Percentiles rank a stretch among this genome's conserved stretches.
phyloP scores from a whole-genome alignment of 371 early-diverging fungal genomes.

The Actinomortierella ambigua region DNA sequence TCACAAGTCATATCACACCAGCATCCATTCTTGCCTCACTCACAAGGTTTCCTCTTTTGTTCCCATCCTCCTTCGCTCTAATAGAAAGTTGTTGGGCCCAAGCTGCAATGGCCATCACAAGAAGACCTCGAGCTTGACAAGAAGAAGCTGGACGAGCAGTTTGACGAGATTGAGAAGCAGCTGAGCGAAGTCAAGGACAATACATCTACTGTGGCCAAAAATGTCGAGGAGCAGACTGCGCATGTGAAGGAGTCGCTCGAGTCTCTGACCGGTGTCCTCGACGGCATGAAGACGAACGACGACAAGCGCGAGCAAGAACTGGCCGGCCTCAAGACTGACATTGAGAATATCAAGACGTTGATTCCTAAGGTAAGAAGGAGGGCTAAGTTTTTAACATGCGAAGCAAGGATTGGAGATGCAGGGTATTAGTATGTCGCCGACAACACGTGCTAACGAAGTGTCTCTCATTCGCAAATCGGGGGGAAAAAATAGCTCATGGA shows the following conservation, averaged over 20 bases:
- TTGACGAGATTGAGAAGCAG: conserved; percentile 73
- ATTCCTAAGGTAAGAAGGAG: conserved; percentile 72
- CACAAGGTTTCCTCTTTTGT: conserved; percentile 14
- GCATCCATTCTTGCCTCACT: conserved; percentile 3
- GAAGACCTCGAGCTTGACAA: conserved; percentile 75
- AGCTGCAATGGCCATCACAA: conserved; percentile 69
- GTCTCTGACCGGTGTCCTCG: conserved; percentile 67
- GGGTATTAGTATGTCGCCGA: too few relatives aligned
- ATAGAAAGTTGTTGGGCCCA: conserved; percentile 73
- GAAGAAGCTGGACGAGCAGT: conserved; percentile 74
- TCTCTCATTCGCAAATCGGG: too few relatives aligned
- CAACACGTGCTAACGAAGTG: too few relatives aligned
- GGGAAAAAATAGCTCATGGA: conserved; percentile 74
- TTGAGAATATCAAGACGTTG: conserved; percentile 76
- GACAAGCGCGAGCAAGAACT: conserved; percentile 74
- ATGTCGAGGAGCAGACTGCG: conserved; percentile 72
- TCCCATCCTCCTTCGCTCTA: conserved; percentile 2
- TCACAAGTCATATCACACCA: too few relatives aligned
- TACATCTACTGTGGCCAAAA: conserved; percentile 58
- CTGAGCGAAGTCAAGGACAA: conserved; percentile 70
- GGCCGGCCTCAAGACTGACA: conserved; percentile 69
- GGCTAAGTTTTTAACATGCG: neutral
- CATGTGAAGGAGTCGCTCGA: conserved; percentile 75
- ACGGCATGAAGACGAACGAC: conserved; percentile 75
- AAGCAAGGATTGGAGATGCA: too few relatives aligned